Evolutionary conservation across 2,329 filamentous ascomycete species (phyloP).

Genomic region (Lasiodiplodia theobromae): DNA sequence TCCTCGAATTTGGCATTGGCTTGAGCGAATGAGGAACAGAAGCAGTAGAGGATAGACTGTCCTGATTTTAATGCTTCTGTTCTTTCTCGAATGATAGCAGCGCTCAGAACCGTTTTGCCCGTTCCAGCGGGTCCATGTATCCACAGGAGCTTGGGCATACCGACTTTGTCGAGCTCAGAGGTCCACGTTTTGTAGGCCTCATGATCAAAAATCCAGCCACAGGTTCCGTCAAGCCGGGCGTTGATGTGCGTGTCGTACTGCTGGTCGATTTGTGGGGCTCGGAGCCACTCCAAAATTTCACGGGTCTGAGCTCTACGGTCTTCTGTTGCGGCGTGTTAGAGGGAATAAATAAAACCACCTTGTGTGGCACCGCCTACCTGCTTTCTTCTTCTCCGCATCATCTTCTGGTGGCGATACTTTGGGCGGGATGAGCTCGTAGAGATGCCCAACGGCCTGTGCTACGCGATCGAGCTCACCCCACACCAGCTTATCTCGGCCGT

Average conservation of each 20-base stretch:
- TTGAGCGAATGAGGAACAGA: not conserved
- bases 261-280: not conserved
- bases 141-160: not conserved
- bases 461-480: not conserved
- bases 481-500: not conserved
- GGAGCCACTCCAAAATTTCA: not conserved
- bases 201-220: not conserved
- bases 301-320: not conserved
- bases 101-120: not conserved
- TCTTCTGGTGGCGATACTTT: not conserved
- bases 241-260: not conserved
- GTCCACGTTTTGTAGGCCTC: not conserved
- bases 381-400: not conserved
- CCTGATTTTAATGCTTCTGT: not conserved
- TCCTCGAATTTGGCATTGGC: not conserved
- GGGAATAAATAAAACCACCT: no score
- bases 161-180: not conserved
- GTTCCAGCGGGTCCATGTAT: not conserved
- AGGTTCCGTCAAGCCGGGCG: not conserved
- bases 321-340: not conserved
- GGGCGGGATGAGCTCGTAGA: not conserved
- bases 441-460: not conserved
- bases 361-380: not conserved
- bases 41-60: not conserved
- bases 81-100: not conserved